Conservation (phyloP, 2,329 filamentous ascomycete genomes). For the Claviceps africana region DNA sequence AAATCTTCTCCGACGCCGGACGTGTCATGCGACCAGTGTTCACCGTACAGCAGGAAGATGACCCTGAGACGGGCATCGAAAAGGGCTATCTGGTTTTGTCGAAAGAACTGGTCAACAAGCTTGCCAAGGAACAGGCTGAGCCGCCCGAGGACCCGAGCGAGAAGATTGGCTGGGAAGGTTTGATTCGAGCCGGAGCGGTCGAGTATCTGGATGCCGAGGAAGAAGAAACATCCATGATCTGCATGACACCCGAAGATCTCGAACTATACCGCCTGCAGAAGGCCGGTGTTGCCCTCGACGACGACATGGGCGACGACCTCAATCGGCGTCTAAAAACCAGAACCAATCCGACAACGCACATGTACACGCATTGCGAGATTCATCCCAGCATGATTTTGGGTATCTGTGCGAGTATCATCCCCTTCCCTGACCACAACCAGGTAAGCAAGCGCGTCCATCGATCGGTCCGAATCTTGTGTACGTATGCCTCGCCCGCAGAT, state of each 20-base stretch:
- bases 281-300: slow-evolving; percentile 46
- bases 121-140: slow-evolving; percentile 60
- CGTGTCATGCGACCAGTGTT: slow-evolving; percentile 89
- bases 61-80: slow-evolving; percentile 42
- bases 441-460: slow-evolving; percentile 26
- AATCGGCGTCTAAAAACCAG: slow-evolving; percentile 81
- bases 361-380: slow-evolving; percentile 97
- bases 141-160: slow-evolving; percentile 43
- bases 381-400: slow-evolving; percentile 98
- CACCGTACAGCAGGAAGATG: slow-evolving; percentile 79
- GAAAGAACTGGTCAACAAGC: slow-evolving; percentile 63
- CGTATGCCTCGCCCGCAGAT: not conserved
- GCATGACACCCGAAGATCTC: slow-evolving; percentile 94
- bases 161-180: slow-evolving; percentile 76
- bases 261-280: slow-evolving; percentile 62
- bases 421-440: slow-evolving; percentile 97
- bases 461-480: not conserved
- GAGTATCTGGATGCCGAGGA: slow-evolving; percentile 97
- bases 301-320: slow-evolving; percentile 51
- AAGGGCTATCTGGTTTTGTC: slow-evolving; percentile 67
- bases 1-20: slow-evolving; percentile 94
- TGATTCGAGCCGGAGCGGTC: slow-evolving; percentile 72
- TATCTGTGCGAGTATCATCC: slow-evolving; percentile 98
- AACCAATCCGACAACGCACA: slow-evolving; percentile 75
- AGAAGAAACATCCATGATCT: slow-evolving; percentile 97